Evolutionary conservation across 2,329 filamentous ascomycete genomes (phyloP), one percentile per base, ranked within the genome.

Genomic region (Lasiodiplodia sp.): DNA sequence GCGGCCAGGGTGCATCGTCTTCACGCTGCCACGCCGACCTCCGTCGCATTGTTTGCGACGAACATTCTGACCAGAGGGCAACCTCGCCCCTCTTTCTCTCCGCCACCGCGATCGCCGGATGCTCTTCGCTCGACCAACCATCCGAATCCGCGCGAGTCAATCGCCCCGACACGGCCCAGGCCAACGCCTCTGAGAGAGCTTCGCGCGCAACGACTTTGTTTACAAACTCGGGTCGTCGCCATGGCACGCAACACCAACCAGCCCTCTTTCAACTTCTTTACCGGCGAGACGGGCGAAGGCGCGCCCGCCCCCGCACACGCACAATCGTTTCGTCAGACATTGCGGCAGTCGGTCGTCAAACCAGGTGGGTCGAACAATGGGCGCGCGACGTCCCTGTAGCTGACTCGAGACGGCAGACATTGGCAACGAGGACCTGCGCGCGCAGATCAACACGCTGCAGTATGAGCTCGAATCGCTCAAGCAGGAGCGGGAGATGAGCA

Each of bases 381-480:
- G 14, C n/a, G 34, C 18, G 34, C n/a, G 25, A 67, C 12, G 70
- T 69, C 28, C 28, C 47, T n/a, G 60, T 58, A 7, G 60, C 60
- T 40, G 47, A 64, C 60, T n/a, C 28, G 11, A 18, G 47, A 23
- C 31, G 11, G 25, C 80, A 34, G 82, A 84, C 68, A 75, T 78
- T 71, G 76, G 78, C 73, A 90, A 88, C 69, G 94, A 98, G 75
- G 91, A 94, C 72, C 85, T 98, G 31, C 94, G 95, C 76, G 93
- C 95, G 2, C 93, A 97, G 79, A 85, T 98, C 52, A 96, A 94
- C 70, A 92, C 93, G 0, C 83, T 97, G 63, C 91, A 90, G 70
- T 99, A 97, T 81, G 93, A 95, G 69, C 86, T 97, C 72, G 92
- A 94, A 75, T 95, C 92, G 21, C 83, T 92, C 66, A 94, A 95